Evolutionary conservation across 2,329 filamentous ascomycete species (phyloP), one percentile per base, ranked within the genome.

Genomic region (Neonectria coccinea): DNA sequence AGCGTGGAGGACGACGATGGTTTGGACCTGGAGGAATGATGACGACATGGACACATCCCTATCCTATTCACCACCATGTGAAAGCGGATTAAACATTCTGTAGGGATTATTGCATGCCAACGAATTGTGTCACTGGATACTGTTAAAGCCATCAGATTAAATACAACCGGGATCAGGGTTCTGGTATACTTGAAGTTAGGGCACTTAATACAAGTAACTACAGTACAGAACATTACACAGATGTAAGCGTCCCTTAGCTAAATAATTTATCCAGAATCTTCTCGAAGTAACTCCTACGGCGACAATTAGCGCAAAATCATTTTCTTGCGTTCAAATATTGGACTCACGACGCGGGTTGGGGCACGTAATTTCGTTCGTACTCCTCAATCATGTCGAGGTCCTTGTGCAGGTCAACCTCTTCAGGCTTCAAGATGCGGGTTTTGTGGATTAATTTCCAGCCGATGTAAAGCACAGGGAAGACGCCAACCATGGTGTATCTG

Each of bases 361-460:
- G 81, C 11, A 90, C 80, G 72, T 84, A 92, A 50, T 85, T 88
- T 41, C 82, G 81, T 58, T 88, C 86, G 70, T 93, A 92, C 65
- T 90, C 88, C 51, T 91, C 90, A 66, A 93, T 87, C 67, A 88
- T 88, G 1, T 86, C 87, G 16, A 91, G 73, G 66, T 90, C 89
- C 56, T 85, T 84, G 12, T 83, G 75, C 27, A 93, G 77, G 74
- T 93, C 90, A 1, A 89, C 85, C 56, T 92, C 86, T 14, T 85
- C 78, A 0, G 88, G 82, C 62, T 81, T 84, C 56, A 83, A 75
- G 63, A 86, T 84, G 57, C 83, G 86, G 0, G 91, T 92, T 74
- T 83, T 86, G 76, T 91, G 89, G 62, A 89, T 70, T 7, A 92
- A 31, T 77, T 95, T 96, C 89, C 91, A 95, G 6, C 86, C 87